Base-by-base conservation (phyloP, 2,329 filamentous ascomycete genomes). In the Venturia effusa region DNA sequence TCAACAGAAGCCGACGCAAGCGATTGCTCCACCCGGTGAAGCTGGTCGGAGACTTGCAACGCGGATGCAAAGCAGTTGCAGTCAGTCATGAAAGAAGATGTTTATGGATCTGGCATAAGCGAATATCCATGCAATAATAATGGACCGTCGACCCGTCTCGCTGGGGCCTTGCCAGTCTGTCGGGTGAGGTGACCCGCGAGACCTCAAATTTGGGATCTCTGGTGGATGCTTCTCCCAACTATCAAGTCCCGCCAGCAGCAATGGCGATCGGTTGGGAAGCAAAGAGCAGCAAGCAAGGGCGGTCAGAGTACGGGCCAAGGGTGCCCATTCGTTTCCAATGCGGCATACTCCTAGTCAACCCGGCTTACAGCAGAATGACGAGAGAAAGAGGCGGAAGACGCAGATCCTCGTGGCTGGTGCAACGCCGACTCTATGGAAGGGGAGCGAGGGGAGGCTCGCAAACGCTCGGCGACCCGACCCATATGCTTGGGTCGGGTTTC, bases 51-150 rank as follows among this genome's bases (percentile, higher is more conserved):
- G 27, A 64, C 55, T 55, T 64, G 62, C 54, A 64, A 48, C 37
- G 62, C 62, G 19, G 62, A 64, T 15, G 62, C 32, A 54, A 64
- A 64, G 51, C 62, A 64, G 24, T 45, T 48, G 62, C 62, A 64
- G 63, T 48, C 62, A 24, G 54, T 60, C 62, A 64, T 64, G 32
- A 34, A 43, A 64, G 40, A 57, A 40, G 55, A 57, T 30, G 19
- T 32, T 17, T 57, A 17, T n/a, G n/a, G n/a, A n/a, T 57, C n/a
- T n/a, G 51, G 51, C 4, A 57, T 34, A 34, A 57, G 51, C 51
- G 30, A 57, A 34, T 57, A 57, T 57, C 30, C 51, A 57, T 57
- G 51, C 51, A 34, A n/a, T n/a, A 34, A 57, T 34, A 10, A n/a
- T 34, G 51, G 51, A 57, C 15, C 51, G 27, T 57, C 51, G 30